Evolutionary conservation across 805 yeast genomes (phyloP), one percentile per base, ranked within the genome.

Genomic region (Zygotorulaspora florentina): DNA sequence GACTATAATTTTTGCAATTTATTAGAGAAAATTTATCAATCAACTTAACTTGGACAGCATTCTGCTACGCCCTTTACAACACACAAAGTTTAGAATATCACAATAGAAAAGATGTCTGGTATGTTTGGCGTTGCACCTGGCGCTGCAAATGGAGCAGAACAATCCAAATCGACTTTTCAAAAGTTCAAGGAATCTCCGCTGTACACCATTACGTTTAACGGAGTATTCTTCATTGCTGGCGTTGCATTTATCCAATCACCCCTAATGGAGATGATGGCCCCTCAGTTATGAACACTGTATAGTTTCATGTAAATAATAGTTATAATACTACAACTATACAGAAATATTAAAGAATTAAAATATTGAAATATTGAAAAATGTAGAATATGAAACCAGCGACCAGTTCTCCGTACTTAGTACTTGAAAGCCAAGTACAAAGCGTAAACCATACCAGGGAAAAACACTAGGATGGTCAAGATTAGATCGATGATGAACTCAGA

Each of bases 401-500:
- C 7, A 28, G 26, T 23, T 26, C 31, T 8, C 17, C 30, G 17
- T 37, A 38, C 40, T 40, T 53, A 51, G 42, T 55, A 48, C 44
- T 48, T 51, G 34, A 57, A 43, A 35, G 79, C 87, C 60, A 83
- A 69, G 68, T 80, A 85, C 54, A 83, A 65, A 43, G 91, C 91
- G 62, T 84, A 87, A 55, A 85, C 67, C 68, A 84, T 83, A 70
- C 83, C 90, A 59, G 93, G 93, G 82, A 85, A 82, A 64, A 77
- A 81, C 52, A 67, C 66, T 50, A 55, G 48, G 40, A 57, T 57
- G 23, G 68, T 61, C 57, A 81, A 74, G 49, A 82, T 64, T 54
- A 81, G 61, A 73, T 83, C 84, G 62, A 85, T 75, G 65, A 83
- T 68, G 59, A 84, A 77, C 42, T 76, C 85, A 42, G 74, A 70